Evolutionary conservation across 202 grass and related monocot species (phyloP).

Genomic region (Carex sylvatica): DNA sequence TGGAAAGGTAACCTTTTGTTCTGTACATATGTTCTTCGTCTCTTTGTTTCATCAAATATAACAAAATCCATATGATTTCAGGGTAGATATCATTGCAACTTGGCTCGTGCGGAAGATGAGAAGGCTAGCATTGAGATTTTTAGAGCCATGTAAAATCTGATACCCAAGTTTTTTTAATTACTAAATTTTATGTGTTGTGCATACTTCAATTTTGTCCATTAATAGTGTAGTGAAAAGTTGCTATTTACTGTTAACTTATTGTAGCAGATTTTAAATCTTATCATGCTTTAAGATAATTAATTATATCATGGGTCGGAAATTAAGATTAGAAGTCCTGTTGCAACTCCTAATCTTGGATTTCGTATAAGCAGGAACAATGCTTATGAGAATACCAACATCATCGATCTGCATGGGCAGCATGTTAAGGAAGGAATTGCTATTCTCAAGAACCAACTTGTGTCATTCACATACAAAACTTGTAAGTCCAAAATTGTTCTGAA

Average conservation of each 20-base stretch:
- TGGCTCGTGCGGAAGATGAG: constrained; percentile 70
- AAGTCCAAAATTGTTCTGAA: too few species aligned
- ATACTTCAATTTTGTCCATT: not conserved
- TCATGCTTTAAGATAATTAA: not conserved
- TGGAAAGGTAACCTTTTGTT: too few species aligned
- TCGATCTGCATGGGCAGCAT: too few species aligned
- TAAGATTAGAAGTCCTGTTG: not conserved
- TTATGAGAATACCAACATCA: too few species aligned
- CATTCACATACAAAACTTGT: too few species aligned
- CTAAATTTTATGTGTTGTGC: not conserved
- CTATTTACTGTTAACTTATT: constrained; percentile 17
- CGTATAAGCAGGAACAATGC: constrained; percentile 35
- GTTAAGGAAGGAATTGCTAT: too few species aligned
- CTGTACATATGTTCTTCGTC: too few species aligned
- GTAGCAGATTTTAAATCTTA: not conserved
- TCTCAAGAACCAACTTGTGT: too few species aligned
- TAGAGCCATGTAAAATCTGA: constrained; percentile 47
- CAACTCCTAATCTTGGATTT: constrained; percentile 4
- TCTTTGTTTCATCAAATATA: not conserved
- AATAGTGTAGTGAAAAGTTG: not conserved
- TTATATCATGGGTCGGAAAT: not conserved
- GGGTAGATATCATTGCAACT: constrained; percentile 73
- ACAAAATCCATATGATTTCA: constrained; percentile 27
- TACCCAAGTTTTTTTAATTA: not conserved
- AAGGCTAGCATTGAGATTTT: constrained; percentile 76